Conservation (phyloP, 2,329 filamentous ascomycete genomes). For the Ophiostoma fasciatum region DNA sequence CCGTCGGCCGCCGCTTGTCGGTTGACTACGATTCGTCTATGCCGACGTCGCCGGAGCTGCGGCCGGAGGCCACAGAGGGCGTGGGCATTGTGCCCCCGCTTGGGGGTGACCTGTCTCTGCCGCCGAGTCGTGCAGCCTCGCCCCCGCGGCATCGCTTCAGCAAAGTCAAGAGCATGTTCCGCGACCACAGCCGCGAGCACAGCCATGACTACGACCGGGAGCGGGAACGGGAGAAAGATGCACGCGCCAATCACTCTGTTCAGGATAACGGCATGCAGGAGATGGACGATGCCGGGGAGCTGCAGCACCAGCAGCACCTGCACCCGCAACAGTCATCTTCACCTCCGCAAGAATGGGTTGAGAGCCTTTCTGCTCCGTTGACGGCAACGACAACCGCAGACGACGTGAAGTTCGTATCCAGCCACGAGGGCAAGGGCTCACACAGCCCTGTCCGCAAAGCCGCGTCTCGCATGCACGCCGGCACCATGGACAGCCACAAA, state of each 20-base stretch:
- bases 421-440: constrained; percentile 16
- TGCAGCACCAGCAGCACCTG: constrained; percentile 7
- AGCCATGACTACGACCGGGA: constrained; percentile 13
- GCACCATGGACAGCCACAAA: constrained; percentile 31
- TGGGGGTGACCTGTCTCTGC: constrained; percentile 47
- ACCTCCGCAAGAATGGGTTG: background rate
- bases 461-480: constrained; percentile 16
- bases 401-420: constrained; percentile 5
- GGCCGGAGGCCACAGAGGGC: constrained; percentile 26
- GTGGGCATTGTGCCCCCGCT: constrained; percentile 39
- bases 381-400: background rate
- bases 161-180: constrained; percentile 40
- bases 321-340: background rate
- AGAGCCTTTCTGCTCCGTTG: constrained; percentile 1
- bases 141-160: constrained; percentile 44
- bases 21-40: constrained; percentile 30
- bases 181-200: constrained; percentile 37
- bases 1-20: constrained; percentile 21
- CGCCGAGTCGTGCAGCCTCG: constrained; percentile 47
- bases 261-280: background rate
- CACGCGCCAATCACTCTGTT: too few species aligned
- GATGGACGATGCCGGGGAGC: too few species aligned
- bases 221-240: too few species aligned
- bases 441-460: constrained; percentile 25
- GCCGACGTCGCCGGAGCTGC: constrained; percentile 38